Evolutionary conservation across 192 early-diverging fungal species (phyloP), one percentile per base, ranked within the genome.

Genomic region (Umbelopsis isabellina): DNA sequence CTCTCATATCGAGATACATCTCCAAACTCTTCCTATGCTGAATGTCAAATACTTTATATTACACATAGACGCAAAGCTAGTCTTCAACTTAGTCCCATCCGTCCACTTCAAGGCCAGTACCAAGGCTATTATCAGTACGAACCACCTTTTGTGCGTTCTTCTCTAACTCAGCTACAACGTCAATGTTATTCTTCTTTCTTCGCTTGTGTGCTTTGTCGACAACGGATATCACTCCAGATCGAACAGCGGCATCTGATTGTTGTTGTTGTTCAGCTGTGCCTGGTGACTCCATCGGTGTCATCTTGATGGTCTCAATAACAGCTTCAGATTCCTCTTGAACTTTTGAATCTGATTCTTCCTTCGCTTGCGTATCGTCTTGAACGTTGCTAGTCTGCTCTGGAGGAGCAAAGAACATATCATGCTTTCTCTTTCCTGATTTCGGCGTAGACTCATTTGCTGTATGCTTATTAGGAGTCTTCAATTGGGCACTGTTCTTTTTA

Each of bases 301-400:
- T 61, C 27, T 61, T 61, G 27, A 61, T 61, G 0, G 55, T 61
- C 16, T 61, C 55, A 61, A 61, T 61, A 18, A 61, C 55, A 16
- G 55, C 55, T 33, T 27, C 9, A 35, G 55, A 61, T 6, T 61
- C 52, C 12, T 55, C 55, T 27, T 25, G 30, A 12, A 16, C 51
- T 25, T 52, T 35, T 35, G 9, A 8, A 2, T 2, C 12, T 4
- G 55, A 4, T 35, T 27, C 3, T 2, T 61, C 16, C 8, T 10
- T 33, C 18, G 21, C 55, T 12, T 33, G 11, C 25, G 37, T 35
- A 4, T 61, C 27, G 27, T 61, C 30, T n/a, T 33, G 5, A 16
- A 18, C 18, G 4, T 35, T 13, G 30, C 16, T 25, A 8, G 30
- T 16, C 4, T 25, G 25, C 5, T 61, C 55, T 5, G 55, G 55